Base-by-base conservation (phyloP, 2,329 filamentous ascomycete species). In the Xylariaceae sp. region DNA sequence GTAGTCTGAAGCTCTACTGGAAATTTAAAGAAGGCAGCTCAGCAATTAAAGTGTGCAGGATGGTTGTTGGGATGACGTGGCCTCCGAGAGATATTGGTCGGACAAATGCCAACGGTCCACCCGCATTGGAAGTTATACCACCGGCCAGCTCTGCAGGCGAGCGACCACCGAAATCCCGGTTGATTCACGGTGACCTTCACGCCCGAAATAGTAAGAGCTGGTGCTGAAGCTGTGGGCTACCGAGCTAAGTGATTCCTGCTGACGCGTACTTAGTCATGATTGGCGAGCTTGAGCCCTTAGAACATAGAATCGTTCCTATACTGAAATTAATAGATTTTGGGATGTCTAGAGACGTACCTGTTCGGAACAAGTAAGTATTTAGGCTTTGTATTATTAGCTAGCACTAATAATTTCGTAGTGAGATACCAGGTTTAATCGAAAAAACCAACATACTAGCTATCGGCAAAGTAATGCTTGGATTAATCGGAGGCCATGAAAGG, bases 241-340 rank as follows among this genome's bases (percentile, higher is more conserved):
- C 20, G 13, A 46, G 13, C 32, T 23, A 42, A 50, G 0, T 53
- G 15, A n/a, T 6, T 24, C 5, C 33, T 32, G 6, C 39, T 43
- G 20, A 45, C 10, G 3, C 2, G 18, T 15, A 11, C 23, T n/a
- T 49, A 64, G 62, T 64, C 21, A 62, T 64, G 59, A 53, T 64
- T 20, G 54, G 58, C 13, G 42, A 56, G 10, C 39, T 60, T 18
- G 59, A 63, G 23, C 39, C 41, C 5, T 1, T n/a, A 3, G 59
- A 60, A 16, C 62, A 64, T 21, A 16, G 7, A 1, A n/a, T 33
- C 4, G 39, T 63, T 3, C 59, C 61, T 0, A 39, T 58, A 7
- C 46, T 64, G 4, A 60, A 59, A 36, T 41, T 63, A 15, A 63
- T 64, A 35, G 62, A 64, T 49, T 63, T 64, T 27, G 62, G 62